Conservation (phyloP, 2,329 filamentous ascomycete species). For the Cyanodermella asteris region DNA sequence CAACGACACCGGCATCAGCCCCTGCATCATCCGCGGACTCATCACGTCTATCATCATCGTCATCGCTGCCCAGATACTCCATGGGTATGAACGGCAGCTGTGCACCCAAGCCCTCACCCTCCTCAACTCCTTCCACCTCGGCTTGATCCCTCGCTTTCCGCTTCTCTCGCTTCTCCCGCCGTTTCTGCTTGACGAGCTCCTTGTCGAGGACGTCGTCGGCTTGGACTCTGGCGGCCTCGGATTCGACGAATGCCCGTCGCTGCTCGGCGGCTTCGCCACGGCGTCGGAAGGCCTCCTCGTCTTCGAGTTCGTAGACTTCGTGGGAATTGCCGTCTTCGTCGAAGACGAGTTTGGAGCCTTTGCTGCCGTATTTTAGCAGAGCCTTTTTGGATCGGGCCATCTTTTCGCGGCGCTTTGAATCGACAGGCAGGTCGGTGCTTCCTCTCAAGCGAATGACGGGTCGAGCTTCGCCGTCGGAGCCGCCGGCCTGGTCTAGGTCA, state of each 20-base stretch:
- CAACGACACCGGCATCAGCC: constrained; percentile 8
- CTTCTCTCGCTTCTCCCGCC: constrained; percentile 52
- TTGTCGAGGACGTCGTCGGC: constrained; percentile 69
- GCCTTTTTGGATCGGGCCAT: constrained; percentile 90
- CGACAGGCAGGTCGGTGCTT: constrained; percentile 38
- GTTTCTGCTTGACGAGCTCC: constrained; percentile 54
- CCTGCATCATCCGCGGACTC: constrained; percentile 8
- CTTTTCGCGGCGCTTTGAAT: constrained; percentile 90
- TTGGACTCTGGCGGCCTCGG: constrained; percentile 48
- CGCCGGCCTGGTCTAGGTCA: constrained; percentile 15
- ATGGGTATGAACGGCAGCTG: constrained; percentile 8
- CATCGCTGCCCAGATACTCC: background rate
- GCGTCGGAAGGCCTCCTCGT: constrained; percentile 57
- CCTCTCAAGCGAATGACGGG: constrained; percentile 11
- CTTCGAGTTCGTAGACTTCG: constrained; percentile 68
- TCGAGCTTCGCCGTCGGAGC: constrained; percentile 19
- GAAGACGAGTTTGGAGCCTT: constrained; percentile 66
- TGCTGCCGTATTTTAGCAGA: constrained; percentile 72
- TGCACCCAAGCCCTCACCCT: constrained; percentile 10
- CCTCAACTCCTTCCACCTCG: constrained; percentile 22
- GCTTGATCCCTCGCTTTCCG: constrained; percentile 43
- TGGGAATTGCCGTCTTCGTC: constrained; percentile 80
- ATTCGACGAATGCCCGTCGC: constrained; percentile 53
- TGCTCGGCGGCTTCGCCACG: constrained; percentile 58
- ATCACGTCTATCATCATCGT: constrained; percentile 1